Percentiles rank a stretch among this genome's conserved stretches.
These are phyloP conservation scores for Naegleria gruberi DNA, from an alignment of 208 protist species.

Conservation along the genomic window DNA sequence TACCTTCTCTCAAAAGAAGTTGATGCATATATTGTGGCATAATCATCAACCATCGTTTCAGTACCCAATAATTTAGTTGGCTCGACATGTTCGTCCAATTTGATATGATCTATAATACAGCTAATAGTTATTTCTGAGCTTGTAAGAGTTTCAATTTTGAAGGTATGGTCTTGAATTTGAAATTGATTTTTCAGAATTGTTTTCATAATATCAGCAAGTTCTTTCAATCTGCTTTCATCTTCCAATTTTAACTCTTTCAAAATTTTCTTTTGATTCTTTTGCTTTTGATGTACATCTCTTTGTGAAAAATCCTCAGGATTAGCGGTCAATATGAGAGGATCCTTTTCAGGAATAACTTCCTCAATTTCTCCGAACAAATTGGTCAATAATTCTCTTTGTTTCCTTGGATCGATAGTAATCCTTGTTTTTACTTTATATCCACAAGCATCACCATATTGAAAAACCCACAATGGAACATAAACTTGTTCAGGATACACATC, in stretches of 20 bases:
- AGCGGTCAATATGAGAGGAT: background rate
- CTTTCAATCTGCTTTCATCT: background rate
- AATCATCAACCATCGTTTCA: background rate
- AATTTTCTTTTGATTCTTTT: background rate
- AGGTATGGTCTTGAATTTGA: background rate
- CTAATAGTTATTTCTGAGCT: background rate
- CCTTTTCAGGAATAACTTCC: background rate
- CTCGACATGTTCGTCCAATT: background rate
- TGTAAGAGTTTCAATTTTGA: background rate
- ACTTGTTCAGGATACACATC: background rate
- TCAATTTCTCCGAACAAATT: background rate
- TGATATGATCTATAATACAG: background rate
- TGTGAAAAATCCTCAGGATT: background rate
- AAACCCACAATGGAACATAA: background rate
- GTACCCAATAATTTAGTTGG: background rate
- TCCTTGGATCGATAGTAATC: background rate
- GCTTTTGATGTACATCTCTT: background rate
- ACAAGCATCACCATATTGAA: background rate
- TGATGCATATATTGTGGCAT: background rate
- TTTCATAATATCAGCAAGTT: background rate
- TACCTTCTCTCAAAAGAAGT: background rate
- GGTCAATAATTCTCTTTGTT: background rate
- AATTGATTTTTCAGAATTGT: background rate
- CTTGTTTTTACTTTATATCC: background rate
- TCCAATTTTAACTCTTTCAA: background rate